Conservation (phyloP, 805 yeast genomes). For the Starmerella apis region DNA sequence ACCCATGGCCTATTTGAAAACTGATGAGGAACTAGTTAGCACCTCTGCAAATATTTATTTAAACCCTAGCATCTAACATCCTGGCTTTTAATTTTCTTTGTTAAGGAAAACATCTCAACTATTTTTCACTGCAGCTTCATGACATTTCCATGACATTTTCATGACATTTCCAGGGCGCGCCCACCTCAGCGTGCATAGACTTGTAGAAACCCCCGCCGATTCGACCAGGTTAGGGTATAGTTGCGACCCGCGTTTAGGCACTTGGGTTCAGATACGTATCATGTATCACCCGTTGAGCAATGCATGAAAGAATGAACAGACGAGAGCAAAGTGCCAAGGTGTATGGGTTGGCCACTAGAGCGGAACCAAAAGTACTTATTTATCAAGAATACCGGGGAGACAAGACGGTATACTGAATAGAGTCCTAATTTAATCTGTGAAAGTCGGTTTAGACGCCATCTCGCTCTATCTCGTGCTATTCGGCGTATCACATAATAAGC, state of each 20-base stretch:
- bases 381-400: no score
- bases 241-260: not conserved
- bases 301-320: not conserved
- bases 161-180: not conserved
- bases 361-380: no score
- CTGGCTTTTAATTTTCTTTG: no score
- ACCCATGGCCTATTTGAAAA: slow-evolving; percentile 3
- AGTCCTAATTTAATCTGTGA: not conserved
- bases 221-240: not conserved
- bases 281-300: slow-evolving; percentile 1
- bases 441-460: not conserved
- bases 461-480: not conserved
- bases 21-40: no score
- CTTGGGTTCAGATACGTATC: not conserved
- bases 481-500: not conserved
- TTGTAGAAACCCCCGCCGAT: not conserved
- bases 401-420: no score
- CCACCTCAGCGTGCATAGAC: slow-evolving; percentile 1
- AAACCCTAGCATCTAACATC: not conserved
- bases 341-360: not conserved
- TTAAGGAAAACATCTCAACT: no score
- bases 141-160: not conserved
- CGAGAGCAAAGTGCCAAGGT: not conserved
- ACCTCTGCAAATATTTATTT: not conserved
- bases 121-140: no score